Conservation (phyloP, 2,329 filamentous ascomycete species). For the Endoconidiophora laricicola region DNA sequence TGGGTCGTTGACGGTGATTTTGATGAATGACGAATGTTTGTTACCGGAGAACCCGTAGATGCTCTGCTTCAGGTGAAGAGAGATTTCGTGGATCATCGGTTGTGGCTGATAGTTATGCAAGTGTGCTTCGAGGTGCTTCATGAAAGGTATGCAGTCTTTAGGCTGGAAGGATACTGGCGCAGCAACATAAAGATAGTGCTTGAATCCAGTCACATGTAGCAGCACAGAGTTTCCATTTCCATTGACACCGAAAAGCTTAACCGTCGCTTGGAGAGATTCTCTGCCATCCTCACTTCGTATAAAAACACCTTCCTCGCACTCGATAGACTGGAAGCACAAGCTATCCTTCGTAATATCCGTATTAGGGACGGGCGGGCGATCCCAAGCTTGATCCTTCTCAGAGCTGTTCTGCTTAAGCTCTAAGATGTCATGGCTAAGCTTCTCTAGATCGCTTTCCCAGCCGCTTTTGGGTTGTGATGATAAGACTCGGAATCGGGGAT, state of each 20-base stretch:
- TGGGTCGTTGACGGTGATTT: constrained; percentile 81
- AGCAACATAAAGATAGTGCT: constrained; percentile 87
- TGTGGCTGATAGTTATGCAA: constrained; percentile 50
- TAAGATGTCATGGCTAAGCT: constrained; percentile 83
- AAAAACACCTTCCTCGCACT: constrained; percentile 76
- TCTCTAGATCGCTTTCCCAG: constrained; percentile 89
- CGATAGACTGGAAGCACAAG: constrained; percentile 89
- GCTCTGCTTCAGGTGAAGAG: constrained; percentile 72
- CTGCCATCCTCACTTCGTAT: constrained; percentile 37
- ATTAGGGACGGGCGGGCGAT: constrained; percentile 37
- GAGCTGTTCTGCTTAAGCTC: constrained; percentile 72
- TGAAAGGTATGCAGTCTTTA: constrained; percentile 63
- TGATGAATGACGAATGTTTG: constrained; percentile 76
- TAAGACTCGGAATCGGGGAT: constrained; percentile 40
- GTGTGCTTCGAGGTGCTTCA: constrained; percentile 62
- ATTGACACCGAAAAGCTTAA: constrained; percentile 90
- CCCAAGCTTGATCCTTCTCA: constrained; percentile 91
- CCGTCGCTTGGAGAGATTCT: constrained; percentile 35
- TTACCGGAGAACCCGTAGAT: constrained; percentile 93
- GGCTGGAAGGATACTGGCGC: constrained; percentile 69
- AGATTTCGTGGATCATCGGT: constrained; percentile 63
- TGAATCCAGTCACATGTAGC: constrained; percentile 87
- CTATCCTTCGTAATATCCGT: constrained; percentile 44
- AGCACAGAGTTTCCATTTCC: constrained; percentile 73
- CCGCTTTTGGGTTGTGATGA: constrained; percentile 75